Evolutionary conservation across 345 rosid genomes (phyloP).

Genomic region (Arabidopsis thaliana): DNA sequence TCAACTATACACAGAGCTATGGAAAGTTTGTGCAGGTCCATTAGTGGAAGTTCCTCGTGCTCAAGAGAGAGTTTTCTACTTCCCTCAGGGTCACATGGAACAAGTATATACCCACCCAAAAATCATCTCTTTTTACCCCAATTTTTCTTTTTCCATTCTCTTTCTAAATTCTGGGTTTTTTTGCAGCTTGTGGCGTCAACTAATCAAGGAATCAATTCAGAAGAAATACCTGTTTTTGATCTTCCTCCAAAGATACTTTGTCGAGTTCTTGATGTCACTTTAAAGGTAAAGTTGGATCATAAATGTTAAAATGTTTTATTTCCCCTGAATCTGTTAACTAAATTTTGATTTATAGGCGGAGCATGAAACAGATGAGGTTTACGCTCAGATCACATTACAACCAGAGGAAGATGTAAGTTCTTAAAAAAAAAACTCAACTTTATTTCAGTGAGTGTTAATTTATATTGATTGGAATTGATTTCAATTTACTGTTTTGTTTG

Average conservation of each 20-base stretch:
- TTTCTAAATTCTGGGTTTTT: constrained; percentile 35
- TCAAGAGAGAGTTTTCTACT: constrained; percentile 69
- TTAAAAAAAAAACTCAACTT: neutral
- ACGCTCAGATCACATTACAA: constrained; percentile 81
- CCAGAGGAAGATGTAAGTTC: constrained; percentile 70
- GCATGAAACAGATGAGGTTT: constrained; percentile 87
- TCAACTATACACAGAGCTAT: constrained; percentile 65
- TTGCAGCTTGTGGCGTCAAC: constrained; percentile 87
- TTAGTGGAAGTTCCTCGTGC: constrained; percentile 66
- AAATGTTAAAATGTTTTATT: neutral
- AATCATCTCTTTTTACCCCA: neutral
- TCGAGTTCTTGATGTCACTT: constrained; percentile 61
- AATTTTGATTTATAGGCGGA: constrained; percentile 55
- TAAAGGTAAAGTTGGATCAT: constrained; percentile 53
- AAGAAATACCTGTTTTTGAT: constrained; percentile 63
- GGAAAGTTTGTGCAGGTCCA: constrained; percentile 88
- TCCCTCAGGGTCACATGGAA: constrained; percentile 85
- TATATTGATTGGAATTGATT: neutral
- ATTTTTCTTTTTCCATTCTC: neutral
- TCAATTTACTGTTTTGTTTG: neutral
- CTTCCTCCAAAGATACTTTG: constrained; percentile 88
- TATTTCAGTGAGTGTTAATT: no score
- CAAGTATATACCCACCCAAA: constrained; percentile 48
- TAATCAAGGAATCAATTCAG: constrained; percentile 64
- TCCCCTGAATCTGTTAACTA: neutral